Evolutionary conservation across 768 basidiomycete species (phyloP), one percentile per base, ranked within the genome.

Genomic region (Serendipita sp.): DNA sequence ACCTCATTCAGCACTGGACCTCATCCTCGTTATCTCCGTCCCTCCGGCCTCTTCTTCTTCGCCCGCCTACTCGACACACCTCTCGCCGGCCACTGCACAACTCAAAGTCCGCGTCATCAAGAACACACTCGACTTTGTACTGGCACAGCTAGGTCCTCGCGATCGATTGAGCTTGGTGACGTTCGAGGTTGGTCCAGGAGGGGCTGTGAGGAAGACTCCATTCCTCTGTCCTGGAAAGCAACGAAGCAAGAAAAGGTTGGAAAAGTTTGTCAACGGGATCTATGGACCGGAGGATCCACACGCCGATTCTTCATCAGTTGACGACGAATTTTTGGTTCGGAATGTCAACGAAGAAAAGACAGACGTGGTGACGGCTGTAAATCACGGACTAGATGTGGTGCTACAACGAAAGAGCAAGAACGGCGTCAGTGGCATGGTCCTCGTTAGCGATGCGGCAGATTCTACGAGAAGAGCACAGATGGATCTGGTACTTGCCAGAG

Each of bases 311-410:
- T 23, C 23, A 23, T 23, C 23, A 23, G 23, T 33, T 66, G 74
- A 70, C 73, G 83, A 84, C 67, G 80, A 81, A 66, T 82, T 82
- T 67, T 73, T 86, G 72, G 83, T 90, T 18, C 78, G 84, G 66
- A 83, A 83, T 13, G 83, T 83, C 65, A 86, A 86, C 71, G 94
- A 97, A 16, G 94, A 97, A 74, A 90, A 93, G 75, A 91, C 91
- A 31, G 95, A 96, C 73, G 95, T 99, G 16, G 92, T 98, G 27
- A 95, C 94, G 10, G 96, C 94, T n/a, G 91, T 97, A 64, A 99
- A 99, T 72, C 87, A 95, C 69, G 91, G 90, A 86, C 82, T 98
- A 36, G 96, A 99, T 72, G 84, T 95, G 18, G 88, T 98, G 4
- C 75, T 99, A 36, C 96, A 98, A 74, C 86, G 96, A 64, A 96